Percentiles rank a stretch among this genome's conserved stretches.
phyloP scores from a whole-genome alignment of 108 stramenopile species.

The Cyclotella baltica region DNA sequence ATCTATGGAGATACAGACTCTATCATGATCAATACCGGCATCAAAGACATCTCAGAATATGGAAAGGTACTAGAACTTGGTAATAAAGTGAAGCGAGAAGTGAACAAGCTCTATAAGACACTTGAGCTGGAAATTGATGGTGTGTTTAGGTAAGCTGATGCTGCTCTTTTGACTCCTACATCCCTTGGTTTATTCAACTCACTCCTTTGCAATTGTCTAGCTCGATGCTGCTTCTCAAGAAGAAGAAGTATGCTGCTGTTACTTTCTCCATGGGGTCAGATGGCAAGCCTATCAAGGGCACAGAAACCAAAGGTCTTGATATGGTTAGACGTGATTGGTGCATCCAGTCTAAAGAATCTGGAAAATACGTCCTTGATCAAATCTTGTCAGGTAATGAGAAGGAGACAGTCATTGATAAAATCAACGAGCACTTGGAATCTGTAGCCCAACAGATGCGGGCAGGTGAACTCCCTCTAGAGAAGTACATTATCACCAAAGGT shows the following conservation, averaged over 20 bases:
- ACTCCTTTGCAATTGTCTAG: too few species aligned
- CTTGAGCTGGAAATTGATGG: conserved; percentile 99
- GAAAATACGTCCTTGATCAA: conserved; percentile 92
- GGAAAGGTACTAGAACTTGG: conserved; percentile 79
- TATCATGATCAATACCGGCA: conserved; percentile 99
- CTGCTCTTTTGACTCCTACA: too few species aligned
- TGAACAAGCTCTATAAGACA: conserved; percentile 97
- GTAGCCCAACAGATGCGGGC: conserved; percentile 88
- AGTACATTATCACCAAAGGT: conserved; percentile 98
- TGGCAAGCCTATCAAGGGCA: conserved; percentile 71
- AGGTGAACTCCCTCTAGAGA: conserved; percentile 84
- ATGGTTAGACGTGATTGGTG: conserved; percentile 99
- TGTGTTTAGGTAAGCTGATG: too few species aligned
- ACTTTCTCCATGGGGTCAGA: conserved; percentile 78
- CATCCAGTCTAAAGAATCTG: conserved; percentile 95
- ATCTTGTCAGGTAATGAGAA: conserved; percentile 91
- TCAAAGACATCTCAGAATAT: conserved; percentile 78
- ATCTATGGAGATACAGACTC: conserved; percentile 99
- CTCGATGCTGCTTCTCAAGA: conserved; percentile 97
- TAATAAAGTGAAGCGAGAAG: conserved; percentile 93
- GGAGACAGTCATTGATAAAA: conserved; percentile 87
- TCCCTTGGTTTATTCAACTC: too few species aligned
- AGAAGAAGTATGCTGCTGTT: conserved; percentile 99
- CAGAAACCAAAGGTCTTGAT: conserved; percentile 98
- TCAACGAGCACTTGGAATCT: conserved; percentile 92